Evolutionary conservation across 495 filamentous ascomycete genomes (phyloP).

Genomic region (Xylaria sp.): DNA sequence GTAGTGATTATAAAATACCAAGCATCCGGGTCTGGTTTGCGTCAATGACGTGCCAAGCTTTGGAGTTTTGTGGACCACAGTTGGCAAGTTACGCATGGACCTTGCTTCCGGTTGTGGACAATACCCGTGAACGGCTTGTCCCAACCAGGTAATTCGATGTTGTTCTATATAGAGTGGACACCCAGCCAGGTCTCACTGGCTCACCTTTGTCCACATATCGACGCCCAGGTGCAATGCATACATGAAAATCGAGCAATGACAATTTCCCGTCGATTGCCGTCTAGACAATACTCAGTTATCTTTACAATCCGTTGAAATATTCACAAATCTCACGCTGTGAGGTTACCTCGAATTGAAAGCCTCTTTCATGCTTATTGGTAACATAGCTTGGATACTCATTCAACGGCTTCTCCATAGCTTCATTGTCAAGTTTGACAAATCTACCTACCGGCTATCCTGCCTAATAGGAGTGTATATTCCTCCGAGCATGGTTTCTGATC

Average conservation of each 20-base stretch:
- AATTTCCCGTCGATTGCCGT: not conserved
- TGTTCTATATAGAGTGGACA: not conserved
- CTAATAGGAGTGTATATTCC: not conserved
- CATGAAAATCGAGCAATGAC: not conserved
- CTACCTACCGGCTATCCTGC: not conserved
- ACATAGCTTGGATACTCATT: not conserved
- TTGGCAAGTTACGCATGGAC: not conserved
- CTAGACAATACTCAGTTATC: not conserved
- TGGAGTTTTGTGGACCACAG: not conserved
- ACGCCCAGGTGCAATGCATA: not conserved
- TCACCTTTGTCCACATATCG: not conserved
- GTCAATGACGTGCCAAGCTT: not conserved
- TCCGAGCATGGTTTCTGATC: not conserved
- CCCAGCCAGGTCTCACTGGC: not conserved
- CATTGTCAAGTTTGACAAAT: not conserved
- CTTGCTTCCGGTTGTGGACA: constrained; percentile 6
- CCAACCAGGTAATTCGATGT: not conserved
- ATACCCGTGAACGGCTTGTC: not conserved
- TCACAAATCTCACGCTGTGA: not conserved
- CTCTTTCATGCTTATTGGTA: not conserved
- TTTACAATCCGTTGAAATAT: not conserved
- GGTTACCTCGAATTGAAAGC: not conserved
- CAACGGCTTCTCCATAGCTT: not conserved
- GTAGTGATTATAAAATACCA: not conserved
- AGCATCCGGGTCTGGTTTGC: not conserved